These are phyloP conservation scores for Phytophthora parvispora DNA, from an alignment of 352 stramenopile species.

Conservation along the genomic window DNA sequence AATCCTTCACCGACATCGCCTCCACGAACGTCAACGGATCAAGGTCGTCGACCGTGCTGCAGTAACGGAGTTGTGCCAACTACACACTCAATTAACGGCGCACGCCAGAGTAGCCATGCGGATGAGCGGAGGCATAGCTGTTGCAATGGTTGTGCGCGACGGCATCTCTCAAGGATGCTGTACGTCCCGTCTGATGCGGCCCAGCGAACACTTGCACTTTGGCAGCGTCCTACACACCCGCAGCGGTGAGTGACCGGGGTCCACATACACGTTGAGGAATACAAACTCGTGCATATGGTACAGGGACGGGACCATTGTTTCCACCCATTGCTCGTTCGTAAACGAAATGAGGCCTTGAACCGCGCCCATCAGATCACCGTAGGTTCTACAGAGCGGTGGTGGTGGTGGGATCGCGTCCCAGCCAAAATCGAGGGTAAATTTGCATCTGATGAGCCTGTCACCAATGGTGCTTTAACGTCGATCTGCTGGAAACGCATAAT, in stretches of 20 bases:
- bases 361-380: neutral
- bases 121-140: neutral
- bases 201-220: too few relatives aligned
- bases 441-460: neutral
- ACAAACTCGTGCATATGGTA: neutral
- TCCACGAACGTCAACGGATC: too few relatives aligned
- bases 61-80: too few relatives aligned
- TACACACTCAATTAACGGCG: too few relatives aligned
- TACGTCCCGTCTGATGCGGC: too few relatives aligned
- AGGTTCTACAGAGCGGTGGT: neutral
- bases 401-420: neutral
- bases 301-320: neutral
- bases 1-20: too few relatives aligned
- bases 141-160: neutral
- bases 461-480: neutral
- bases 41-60: too few relatives aligned
- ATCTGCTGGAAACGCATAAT: neutral
- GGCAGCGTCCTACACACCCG: too few relatives aligned
- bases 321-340: neutral
- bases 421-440: neutral
- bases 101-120: neutral
- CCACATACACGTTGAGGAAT: too few relatives aligned
- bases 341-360: neutral
- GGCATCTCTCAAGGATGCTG: neutral
- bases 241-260: too few relatives aligned